Conservation (phyloP, 129 eudicot genomes). For the Apium graveolens region DNA sequence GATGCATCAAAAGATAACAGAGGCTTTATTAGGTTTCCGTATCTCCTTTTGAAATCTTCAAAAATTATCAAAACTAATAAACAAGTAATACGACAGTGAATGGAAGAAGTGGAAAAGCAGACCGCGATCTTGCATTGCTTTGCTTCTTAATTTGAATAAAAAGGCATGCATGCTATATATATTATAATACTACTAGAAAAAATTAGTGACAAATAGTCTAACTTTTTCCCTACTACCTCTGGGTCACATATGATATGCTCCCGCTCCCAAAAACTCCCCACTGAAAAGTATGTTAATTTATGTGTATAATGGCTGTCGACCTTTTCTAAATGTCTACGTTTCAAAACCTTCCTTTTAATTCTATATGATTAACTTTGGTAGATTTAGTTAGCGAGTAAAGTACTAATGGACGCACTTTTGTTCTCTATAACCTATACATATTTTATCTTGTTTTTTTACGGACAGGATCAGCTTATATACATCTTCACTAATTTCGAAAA, state of each 20-base stretch:
- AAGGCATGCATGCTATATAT: not conserved
- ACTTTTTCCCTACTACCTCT: slow-evolving; percentile 6
- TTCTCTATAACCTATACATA: too few relatives aligned
- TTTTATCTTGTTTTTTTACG: too few relatives aligned
- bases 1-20: not conserved
- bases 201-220: not conserved
- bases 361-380: not conserved
- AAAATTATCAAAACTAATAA: not conserved
- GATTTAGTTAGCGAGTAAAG: not conserved
- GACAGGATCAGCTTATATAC: too few relatives aligned
- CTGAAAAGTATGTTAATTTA: not conserved
- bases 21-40: not conserved
- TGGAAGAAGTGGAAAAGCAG: not conserved
- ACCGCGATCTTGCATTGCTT: not conserved
- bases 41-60: not conserved
- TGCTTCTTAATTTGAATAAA: not conserved
- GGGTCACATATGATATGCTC: slow-evolving; percentile 8
- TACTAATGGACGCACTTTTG: too few relatives aligned
- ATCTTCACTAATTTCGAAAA: too few relatives aligned
- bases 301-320: not conserved
- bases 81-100: not conserved
- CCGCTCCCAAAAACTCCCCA: slow-evolving; percentile 14
- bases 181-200: too few relatives aligned
- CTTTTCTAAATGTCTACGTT: not conserved
- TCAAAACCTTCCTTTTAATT: not conserved